phyloP scores from a whole-genome alignment of 768 basidiomycete species.

The Trametes meyenii region DNA sequence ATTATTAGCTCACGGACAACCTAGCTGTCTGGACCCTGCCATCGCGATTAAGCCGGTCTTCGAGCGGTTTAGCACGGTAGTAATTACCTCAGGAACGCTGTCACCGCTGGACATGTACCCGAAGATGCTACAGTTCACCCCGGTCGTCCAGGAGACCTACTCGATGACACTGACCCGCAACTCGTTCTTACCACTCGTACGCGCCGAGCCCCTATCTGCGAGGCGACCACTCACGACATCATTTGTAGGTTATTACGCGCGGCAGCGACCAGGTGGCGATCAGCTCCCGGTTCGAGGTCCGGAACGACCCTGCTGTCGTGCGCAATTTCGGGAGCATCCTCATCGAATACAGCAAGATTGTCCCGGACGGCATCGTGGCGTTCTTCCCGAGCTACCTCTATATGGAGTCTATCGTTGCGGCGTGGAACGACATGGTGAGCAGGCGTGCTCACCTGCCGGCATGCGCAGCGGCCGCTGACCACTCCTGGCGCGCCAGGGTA shows the following conservation, averaged over 20 bases:
- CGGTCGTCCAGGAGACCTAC: conserved; percentile 96
- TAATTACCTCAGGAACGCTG: conserved; percentile 98
- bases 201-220: conserved; percentile 26
- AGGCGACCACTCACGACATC: neutral
- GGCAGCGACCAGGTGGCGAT: conserved; percentile 99
- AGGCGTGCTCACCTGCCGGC: conserved; percentile 21
- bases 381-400: conserved; percentile 99
- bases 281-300: conserved; percentile 96
- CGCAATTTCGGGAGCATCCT: conserved; percentile 98
- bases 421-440: conserved; percentile 99
- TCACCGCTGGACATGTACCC: conserved; percentile 99
- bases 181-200: conserved; percentile 91
- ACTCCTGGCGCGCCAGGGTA: conserved; percentile 63
- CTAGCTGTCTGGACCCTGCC: conserved; percentile 94
- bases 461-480: conserved; percentile 8
- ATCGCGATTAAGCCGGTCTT: conserved; percentile 98
- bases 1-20: neutral
- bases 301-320: conserved; percentile 98
- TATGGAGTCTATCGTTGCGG: conserved; percentile 99
- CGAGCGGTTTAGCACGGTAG: conserved; percentile 96
- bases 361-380: conserved; percentile 97
- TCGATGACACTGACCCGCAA: conserved; percentile 97
- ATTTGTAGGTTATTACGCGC: conserved; percentile 87
- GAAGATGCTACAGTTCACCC: conserved; percentile 98
- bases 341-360: conserved; percentile 96